Evolutionary conservation across 164 flowering plant genomes (phyloP).

Genomic region (Berberis thunbergii): DNA sequence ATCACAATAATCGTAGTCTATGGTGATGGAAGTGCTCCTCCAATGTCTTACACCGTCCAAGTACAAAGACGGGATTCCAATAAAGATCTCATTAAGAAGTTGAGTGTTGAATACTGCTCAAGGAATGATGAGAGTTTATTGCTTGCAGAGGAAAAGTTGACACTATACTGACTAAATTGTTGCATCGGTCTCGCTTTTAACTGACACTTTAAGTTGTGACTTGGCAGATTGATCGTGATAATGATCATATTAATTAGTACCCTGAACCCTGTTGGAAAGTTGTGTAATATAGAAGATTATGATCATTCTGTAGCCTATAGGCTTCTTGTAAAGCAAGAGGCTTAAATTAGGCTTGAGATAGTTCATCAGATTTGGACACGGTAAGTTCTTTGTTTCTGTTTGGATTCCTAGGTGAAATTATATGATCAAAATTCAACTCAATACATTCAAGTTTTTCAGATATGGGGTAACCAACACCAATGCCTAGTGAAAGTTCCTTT

Average conservation of each 20-base stretch:
- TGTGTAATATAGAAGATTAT: constrained; percentile 62
- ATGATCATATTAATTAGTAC: constrained; percentile 48
- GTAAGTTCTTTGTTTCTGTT: constrained; percentile 27
- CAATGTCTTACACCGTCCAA: constrained; percentile 77
- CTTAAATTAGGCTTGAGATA: constrained; percentile 53
- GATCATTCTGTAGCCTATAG: constrained; percentile 80
- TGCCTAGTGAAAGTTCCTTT: too few species aligned
- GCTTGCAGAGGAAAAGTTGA: constrained; percentile 66
- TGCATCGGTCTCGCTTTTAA: background rate
- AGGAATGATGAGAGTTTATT: constrained; percentile 57
- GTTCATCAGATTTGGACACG: constrained; percentile 42
- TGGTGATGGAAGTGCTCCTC: constrained; percentile 77
- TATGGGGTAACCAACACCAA: too few species aligned
- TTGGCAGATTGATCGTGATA: constrained; percentile 43
- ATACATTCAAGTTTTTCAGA: background rate
- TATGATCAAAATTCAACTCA: background rate
- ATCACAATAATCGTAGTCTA: constrained; percentile 76
- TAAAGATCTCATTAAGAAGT: constrained; percentile 59
- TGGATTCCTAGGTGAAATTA: too few species aligned
- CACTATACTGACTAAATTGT: background rate
- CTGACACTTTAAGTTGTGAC: background rate
- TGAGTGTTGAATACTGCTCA: constrained; percentile 68
- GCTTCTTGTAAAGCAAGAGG: constrained; percentile 33
- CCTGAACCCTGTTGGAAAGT: constrained; percentile 47
- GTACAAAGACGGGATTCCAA: constrained; percentile 54